These are phyloP conservation scores for Neurospora africana DNA, from an alignment of 495 filamentous ascomycete species.

Conservation along the genomic window DNA sequence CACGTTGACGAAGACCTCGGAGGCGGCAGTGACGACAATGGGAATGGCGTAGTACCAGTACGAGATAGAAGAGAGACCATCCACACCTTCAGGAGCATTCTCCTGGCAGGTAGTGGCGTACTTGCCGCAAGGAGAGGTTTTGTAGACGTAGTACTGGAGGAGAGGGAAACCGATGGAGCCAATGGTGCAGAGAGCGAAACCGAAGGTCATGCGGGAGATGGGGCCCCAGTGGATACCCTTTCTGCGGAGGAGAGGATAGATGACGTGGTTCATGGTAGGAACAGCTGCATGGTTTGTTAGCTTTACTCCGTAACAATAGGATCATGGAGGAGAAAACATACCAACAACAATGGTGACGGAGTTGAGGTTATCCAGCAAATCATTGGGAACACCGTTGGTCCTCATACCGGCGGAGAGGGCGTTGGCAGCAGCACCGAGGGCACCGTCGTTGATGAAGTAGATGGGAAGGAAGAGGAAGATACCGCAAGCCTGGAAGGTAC, in stretches of 20 bases:
- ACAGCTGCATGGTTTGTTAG: conserved; percentile 37
- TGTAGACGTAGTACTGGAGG: conserved; percentile 64
- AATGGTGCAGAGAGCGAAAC: conserved; percentile 54
- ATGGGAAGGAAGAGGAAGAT: conserved; percentile 50
- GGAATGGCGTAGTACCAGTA: conserved; percentile 35
- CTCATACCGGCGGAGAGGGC: conserved; percentile 52
- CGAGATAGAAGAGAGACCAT: conserved; percentile 32
- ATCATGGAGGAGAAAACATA: conserved; percentile 4
- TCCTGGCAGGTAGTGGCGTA: conserved; percentile 31
- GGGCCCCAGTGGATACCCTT: conserved; percentile 53
- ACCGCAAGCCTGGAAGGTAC: conserved; percentile 41
- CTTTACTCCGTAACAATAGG: neutral
- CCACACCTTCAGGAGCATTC: conserved; percentile 23
- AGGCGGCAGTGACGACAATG: conserved; percentile 43
- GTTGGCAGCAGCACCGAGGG: conserved; percentile 33
- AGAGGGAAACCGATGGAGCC: conserved; percentile 54
- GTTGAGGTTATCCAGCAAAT: conserved; percentile 64
- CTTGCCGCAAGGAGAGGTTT: conserved; percentile 37
- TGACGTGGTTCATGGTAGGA: conserved; percentile 53
- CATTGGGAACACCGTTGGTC: conserved; percentile 56
- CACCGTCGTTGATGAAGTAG: conserved; percentile 47
- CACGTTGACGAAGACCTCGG: conserved; percentile 59
- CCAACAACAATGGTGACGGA: conserved; percentile 58
- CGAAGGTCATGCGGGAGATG: conserved; percentile 62
- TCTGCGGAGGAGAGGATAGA: conserved; percentile 59